Base-by-base conservation (phyloP, 2,329 filamentous ascomycete genomes). In the Hymenoscyphus fraxineus region DNA sequence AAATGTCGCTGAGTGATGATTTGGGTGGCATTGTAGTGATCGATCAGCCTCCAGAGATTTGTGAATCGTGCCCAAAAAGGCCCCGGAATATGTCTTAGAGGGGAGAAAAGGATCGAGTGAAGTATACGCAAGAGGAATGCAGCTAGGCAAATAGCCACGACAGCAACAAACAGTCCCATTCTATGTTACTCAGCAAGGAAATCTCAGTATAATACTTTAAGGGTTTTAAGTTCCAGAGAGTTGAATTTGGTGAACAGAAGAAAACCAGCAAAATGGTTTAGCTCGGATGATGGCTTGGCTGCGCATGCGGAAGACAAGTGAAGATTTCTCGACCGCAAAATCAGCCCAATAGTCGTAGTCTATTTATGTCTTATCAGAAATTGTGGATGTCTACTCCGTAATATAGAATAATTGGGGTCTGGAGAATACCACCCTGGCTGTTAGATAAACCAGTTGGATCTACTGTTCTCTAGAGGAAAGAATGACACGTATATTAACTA, bases 41-140 rank as follows among this genome's bases (percentile, higher is more conserved):
- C 66, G 6, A 68, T 56, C 7, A 73, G 59, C 2, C 71, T 70
- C 73, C 73, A 74, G 22, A 73, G 27, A 51, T 74, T 66, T 2
- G 71, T 68, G 32, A 73, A 69, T 31, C 69, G 70, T 1, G 72
- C 73, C 35, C 71, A 38, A 27, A 73, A 71, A 0, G 73, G 73
- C 2, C 73, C 72, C 0, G 72, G 73, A 31, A 73, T 63, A 2
- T 61, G 59, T 39, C 56, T 68, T 10, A 71, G 32, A 5, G 67
- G 69, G 19, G 65, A 70, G 51, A 55, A 32, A 7, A 55, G 27
- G 51, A 55, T 6, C 15, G 40, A 44, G 13, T 44, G n/a, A 44
- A 44, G n/a, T 44, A 15, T 44, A 6, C 16, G 40, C n/a, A 44
- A 44, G n/a, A 44, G 15, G n/a, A 44, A 44, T n/a, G 40, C 40